Evolutionary conservation across 768 basidiomycete genomes (phyloP).

Genomic region (Crucibulum laeve): DNA sequence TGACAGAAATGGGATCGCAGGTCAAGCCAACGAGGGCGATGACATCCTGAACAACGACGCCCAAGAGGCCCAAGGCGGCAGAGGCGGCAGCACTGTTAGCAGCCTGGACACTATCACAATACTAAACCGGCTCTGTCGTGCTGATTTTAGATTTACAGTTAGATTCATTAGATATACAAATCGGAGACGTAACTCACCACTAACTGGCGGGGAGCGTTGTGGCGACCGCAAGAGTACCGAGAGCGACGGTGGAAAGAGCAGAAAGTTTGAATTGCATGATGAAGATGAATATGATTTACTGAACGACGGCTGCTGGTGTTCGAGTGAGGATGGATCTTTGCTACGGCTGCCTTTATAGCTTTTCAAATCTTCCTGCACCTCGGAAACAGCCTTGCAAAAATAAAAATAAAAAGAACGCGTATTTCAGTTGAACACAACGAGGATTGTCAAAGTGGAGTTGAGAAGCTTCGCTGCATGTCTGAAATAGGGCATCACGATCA

Average conservation of each 20-base stretch:
- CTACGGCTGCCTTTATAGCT: not conserved
- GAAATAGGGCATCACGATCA: too few species aligned
- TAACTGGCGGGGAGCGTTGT: slow-evolving; percentile 12
- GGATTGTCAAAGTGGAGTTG: too few species aligned
- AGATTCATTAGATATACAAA: not conserved
- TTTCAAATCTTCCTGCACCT: too few species aligned
- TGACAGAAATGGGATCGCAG: slow-evolving; percentile 21
- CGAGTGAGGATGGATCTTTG: not conserved
- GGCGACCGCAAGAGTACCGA: slow-evolving; percentile 16
- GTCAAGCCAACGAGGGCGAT: slow-evolving; percentile 19
- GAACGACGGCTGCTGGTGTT: too few species aligned
- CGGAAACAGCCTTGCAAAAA: too few species aligned
- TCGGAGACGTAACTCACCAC: too few species aligned
- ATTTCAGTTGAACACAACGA: too few species aligned
- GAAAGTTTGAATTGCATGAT: slow-evolving; percentile 10
- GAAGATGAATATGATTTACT: too few species aligned
- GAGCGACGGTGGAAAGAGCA: slow-evolving; percentile 6
- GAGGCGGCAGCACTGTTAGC: not conserved
- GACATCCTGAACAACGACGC: slow-evolving; percentile 15
- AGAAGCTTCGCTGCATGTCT: too few species aligned
- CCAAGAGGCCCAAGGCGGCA: slow-evolving; percentile 16
- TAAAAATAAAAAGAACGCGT: too few species aligned
- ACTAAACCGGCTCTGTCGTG: slow-evolving; percentile 19
- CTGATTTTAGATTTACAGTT: slow-evolving; percentile 8
- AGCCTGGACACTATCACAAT: slow-evolving; percentile 22